A percentile compares a stretch with the other conserved stretches of the same genome.
Evolutionary conservation across 1,284 basidiomycete species (phyloP).

Genomic region (Pholiota adiposa): DNA sequence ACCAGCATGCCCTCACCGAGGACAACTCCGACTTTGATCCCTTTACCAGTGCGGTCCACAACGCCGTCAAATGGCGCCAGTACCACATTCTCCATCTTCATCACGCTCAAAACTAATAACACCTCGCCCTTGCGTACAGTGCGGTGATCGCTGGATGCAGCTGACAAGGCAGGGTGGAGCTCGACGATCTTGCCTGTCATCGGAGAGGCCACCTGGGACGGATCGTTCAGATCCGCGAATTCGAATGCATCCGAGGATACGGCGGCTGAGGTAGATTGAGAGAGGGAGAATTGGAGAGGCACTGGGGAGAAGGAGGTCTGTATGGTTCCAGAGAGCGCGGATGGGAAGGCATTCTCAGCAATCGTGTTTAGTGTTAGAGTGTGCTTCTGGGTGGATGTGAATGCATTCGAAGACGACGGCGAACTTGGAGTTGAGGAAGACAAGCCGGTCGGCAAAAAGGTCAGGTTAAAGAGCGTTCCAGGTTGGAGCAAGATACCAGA

Average conservation of each 20-base stretch:
- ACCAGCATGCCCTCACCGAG: slow-evolving; percentile 38
- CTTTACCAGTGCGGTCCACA: slow-evolving; percentile 34
- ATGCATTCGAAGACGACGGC: background rate
- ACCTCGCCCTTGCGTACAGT: slow-evolving; percentile 38
- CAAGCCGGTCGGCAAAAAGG: slow-evolving; percentile 24
- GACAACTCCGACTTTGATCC: slow-evolving; percentile 35
- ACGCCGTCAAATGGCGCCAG: slow-evolving; percentile 32
- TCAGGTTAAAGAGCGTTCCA: slow-evolving; percentile 40
- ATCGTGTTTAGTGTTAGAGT: slow-evolving; percentile 39
- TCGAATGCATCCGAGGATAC: slow-evolving; percentile 34
- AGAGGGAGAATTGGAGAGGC: slow-evolving; percentile 38
- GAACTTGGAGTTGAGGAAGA: background rate
- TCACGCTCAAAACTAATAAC: slow-evolving; percentile 40
- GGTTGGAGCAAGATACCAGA: slow-evolving; percentile 35
- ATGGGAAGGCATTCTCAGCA: slow-evolving; percentile 43
- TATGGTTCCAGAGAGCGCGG: slow-evolving; percentile 32
- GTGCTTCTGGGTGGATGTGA: slow-evolving; percentile 27
- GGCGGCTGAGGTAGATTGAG: slow-evolving; percentile 36
- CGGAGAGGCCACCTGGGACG: slow-evolving; percentile 36
- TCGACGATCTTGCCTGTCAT: slow-evolving; percentile 46
- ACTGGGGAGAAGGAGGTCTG: slow-evolving; percentile 33
- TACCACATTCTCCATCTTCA: slow-evolving; percentile 49
- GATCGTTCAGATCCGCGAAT: slow-evolving; percentile 40
- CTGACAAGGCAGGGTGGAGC: slow-evolving; percentile 36
- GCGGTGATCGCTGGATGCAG: slow-evolving; percentile 7